Evolutionary conservation across 2,329 filamentous ascomycete genomes (phyloP), one percentile per base, ranked within the genome.

Genomic region (Penicillium griseofulvum): DNA sequence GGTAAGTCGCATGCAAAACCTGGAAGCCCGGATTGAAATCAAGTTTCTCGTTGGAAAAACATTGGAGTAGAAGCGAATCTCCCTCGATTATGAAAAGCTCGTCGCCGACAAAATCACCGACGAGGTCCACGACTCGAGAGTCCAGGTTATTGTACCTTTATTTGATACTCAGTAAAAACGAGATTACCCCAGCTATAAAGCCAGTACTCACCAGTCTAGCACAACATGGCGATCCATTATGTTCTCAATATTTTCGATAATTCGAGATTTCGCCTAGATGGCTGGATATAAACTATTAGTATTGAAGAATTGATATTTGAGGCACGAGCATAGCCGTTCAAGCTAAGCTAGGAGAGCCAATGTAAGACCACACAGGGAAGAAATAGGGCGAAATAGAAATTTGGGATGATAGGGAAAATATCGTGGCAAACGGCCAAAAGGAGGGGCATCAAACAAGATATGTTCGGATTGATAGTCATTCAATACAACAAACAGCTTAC

Each of bases 31-130:
- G 33, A 9, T 45, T 36, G 60, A 89, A 88, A 65, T 91, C 85
- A 38, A 91, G 81, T 22, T 81, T 77, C 11, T 80, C 75, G 60
- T 87, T 79, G n/a, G 76, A 73, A 45, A 91, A 82, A 63, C 82
- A 87, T 55, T 88, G 74, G 7, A 84, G 74, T 11, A 91, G 74
- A n/a, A 91, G 71, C 0, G 87, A 87, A 64, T 92, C 87, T 29
- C 88, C 88, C 60, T 91, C 87, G 29, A 91, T 81, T 22, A 87
- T 75, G 67, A 91, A 91, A 11, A 87, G 78, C 66, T 90, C 88
- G 56, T 83, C 84, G 22, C 89, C 88, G 4, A 87, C 87, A 71
- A 89, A 91, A 67, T 91, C 89, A 38, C 88, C 87, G 4, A 91
- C 83, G 2, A 91, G 80, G 62, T 90, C 86, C 28, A 89, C 78